Conservation (phyloP, 164 flowering plant species). For the Cinnamomum chago region DNA sequence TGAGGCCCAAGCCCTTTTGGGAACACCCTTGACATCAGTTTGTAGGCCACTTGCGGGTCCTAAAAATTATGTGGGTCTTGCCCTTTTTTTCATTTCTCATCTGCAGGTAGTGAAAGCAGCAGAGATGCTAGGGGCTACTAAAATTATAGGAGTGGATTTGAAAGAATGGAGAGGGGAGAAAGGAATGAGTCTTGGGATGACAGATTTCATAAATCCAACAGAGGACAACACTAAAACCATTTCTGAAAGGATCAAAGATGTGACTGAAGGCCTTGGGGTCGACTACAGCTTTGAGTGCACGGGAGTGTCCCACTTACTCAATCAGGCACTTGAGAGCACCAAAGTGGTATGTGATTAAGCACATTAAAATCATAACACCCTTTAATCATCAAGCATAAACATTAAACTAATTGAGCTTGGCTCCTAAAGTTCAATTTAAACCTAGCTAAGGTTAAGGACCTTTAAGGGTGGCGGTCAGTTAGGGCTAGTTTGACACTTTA, state of each 20-base stretch:
- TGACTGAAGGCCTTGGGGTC: slow-evolving; percentile 50
- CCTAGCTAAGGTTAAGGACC: too few species aligned
- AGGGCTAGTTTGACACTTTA: too few species aligned
- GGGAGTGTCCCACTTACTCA: slow-evolving; percentile 25
- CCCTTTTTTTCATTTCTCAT: too few species aligned
- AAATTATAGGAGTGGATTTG: slow-evolving; percentile 44
- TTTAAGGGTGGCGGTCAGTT: too few species aligned
- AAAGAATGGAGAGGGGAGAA: slow-evolving; percentile 26
- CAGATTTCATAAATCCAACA: slow-evolving; percentile 42
- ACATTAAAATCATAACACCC: too few species aligned
- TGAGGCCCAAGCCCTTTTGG: not conserved
- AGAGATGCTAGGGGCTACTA: slow-evolving; percentile 33
- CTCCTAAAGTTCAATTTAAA: too few species aligned
- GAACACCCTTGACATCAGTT: too few species aligned
- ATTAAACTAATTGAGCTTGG: too few species aligned
- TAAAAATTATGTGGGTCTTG: too few species aligned
- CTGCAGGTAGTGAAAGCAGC: slow-evolving; percentile 25
- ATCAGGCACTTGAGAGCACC: slow-evolving; percentile 36
- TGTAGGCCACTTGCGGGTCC: not conserved
- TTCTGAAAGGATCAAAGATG: slow-evolving; percentile 30
- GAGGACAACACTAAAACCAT: slow-evolving; percentile 19
- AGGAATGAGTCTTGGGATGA: slow-evolving; percentile 41
- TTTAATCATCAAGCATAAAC: too few species aligned
- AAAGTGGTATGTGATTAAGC: slow-evolving; percentile 24
- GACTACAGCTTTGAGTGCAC: slow-evolving; percentile 53